Percentiles rank a stretch among this genome's conserved stretches.
Conservation (phyloP, 371 early-diverging fungal genomes). For the Apophysomyces elegans region DNA sequence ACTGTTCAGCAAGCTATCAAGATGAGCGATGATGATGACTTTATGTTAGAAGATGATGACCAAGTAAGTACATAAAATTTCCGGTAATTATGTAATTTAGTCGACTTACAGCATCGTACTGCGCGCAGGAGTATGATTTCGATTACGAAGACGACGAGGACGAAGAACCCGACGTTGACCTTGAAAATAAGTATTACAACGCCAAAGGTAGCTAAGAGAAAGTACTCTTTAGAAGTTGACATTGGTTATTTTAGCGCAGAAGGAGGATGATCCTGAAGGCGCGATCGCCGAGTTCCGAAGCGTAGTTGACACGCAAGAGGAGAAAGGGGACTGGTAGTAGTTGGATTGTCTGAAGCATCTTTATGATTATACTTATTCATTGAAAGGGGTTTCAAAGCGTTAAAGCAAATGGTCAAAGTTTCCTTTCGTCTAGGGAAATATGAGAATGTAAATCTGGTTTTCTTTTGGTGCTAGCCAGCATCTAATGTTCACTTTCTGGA, state of each 20-base stretch:
- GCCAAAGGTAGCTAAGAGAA: constrained; percentile 77
- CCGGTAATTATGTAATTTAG: background rate
- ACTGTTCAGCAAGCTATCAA: constrained; percentile 9
- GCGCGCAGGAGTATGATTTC: constrained; percentile 79
- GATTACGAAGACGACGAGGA: constrained; percentile 91
- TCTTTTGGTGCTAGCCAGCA: background rate
- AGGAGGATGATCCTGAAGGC: constrained; percentile 82
- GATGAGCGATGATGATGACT: constrained; percentile 67
- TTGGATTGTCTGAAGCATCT: background rate
- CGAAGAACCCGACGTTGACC: constrained; percentile 82
- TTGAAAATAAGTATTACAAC: constrained; percentile 95
- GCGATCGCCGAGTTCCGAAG: constrained; percentile 83
- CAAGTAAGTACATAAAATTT: constrained; percentile 27
- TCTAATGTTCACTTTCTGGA: background rate
- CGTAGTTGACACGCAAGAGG: constrained; percentile 83
- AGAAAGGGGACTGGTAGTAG: constrained; percentile 83
- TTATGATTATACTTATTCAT: constrained; percentile 1
- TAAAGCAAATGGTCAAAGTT: constrained; percentile 93
- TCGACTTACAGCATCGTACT: background rate
- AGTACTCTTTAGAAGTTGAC: background rate
- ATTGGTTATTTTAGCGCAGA: constrained; percentile 47
- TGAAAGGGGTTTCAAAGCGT: constrained; percentile 91
- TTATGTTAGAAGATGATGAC: constrained; percentile 79
- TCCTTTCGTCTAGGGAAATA: constrained; percentile 70
- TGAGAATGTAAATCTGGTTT: constrained; percentile 58